phyloP scores from a whole-genome alignment of 2,329 filamentous ascomycete species.

The Aspergillus ustus region DNA sequence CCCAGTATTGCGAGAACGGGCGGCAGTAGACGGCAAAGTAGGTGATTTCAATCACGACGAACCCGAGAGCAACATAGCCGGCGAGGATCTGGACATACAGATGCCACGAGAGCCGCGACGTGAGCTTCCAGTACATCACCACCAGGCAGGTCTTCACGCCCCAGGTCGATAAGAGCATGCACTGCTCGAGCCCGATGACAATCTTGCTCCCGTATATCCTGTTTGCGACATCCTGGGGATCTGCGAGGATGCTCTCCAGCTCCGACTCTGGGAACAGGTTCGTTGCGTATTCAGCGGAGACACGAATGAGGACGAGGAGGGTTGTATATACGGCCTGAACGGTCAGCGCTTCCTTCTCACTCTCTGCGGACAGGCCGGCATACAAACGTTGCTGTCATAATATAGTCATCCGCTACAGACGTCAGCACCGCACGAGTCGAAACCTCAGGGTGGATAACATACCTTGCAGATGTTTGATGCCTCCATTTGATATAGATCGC shows the following conservation, averaged over 20 bases:
- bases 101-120: constrained; percentile 1
- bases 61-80: constrained; percentile 49
- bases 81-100: constrained; percentile 12
- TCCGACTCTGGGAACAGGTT: constrained; percentile 9
- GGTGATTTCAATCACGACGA: constrained; percentile 54
- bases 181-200: constrained; percentile 15
- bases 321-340: constrained; percentile 10
- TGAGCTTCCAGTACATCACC: constrained; percentile 15
- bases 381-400: constrained; percentile 15
- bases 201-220: constrained; percentile 15
- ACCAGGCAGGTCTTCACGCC: constrained; percentile 15
- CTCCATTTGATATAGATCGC: constrained; percentile 7
- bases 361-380: neutral
- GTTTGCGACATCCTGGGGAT: neutral
- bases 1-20: constrained; percentile 56
- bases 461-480: constrained; percentile 10
- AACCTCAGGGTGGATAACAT: too few relatives aligned
- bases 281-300: constrained; percentile 16
- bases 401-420: constrained; percentile 11
- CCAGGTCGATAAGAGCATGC: constrained; percentile 15
- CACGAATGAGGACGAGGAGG: constrained; percentile 15
- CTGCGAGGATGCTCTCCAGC: neutral
- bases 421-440: neutral
- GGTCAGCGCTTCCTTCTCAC: constrained; percentile 4
- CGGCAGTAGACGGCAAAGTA: constrained; percentile 56